Evolutionary conservation across 768 basidiomycete genomes (phyloP).

Genomic region (Goffeauzyma gilvescens): DNA sequence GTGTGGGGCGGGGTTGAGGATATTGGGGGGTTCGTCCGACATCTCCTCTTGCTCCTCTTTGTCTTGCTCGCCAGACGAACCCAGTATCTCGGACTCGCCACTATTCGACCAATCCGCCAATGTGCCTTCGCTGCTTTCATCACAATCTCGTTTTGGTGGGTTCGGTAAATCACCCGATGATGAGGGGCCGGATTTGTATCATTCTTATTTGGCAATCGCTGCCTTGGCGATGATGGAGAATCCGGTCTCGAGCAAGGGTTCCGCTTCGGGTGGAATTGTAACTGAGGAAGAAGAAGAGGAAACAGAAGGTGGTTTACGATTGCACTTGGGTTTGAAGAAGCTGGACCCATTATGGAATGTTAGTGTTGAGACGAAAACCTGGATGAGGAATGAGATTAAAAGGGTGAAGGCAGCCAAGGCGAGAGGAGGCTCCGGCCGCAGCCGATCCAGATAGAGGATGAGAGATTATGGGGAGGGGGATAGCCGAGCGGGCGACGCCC

Average conservation of each 20-base stretch:
- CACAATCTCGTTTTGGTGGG: slow-evolving; percentile 79
- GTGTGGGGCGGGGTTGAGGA: slow-evolving; percentile 60
- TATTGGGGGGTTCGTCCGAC: slow-evolving; percentile 41
- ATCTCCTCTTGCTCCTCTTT: slow-evolving; percentile 1
- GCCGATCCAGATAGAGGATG: too few relatives aligned
- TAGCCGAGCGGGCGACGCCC: too few relatives aligned
- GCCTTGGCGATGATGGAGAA: slow-evolving; percentile 11
- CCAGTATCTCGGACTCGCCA: not conserved
- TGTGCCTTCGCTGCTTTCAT: slow-evolving; percentile 46
- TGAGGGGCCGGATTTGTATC: slow-evolving; percentile 58
- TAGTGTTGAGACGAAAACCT: not conserved
- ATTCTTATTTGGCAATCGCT: slow-evolving; percentile 58
- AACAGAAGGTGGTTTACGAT: not conserved
- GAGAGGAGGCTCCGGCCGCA: too few relatives aligned
- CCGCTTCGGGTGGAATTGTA: not conserved
- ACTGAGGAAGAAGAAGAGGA: not conserved
- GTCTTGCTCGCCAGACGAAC: slow-evolving; percentile 2
- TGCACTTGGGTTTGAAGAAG: not conserved
- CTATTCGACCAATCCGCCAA: slow-evolving; percentile 38
- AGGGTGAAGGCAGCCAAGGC: too few relatives aligned
- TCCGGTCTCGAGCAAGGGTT: not conserved
- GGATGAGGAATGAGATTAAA: too few relatives aligned
- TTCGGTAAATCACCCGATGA: slow-evolving; percentile 68
- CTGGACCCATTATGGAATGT: slow-evolving; percentile 10
- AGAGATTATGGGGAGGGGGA: too few relatives aligned